Base-by-base conservation (phyloP, 768 basidiomycete species). In the Rubroboletus satanas region DNA sequence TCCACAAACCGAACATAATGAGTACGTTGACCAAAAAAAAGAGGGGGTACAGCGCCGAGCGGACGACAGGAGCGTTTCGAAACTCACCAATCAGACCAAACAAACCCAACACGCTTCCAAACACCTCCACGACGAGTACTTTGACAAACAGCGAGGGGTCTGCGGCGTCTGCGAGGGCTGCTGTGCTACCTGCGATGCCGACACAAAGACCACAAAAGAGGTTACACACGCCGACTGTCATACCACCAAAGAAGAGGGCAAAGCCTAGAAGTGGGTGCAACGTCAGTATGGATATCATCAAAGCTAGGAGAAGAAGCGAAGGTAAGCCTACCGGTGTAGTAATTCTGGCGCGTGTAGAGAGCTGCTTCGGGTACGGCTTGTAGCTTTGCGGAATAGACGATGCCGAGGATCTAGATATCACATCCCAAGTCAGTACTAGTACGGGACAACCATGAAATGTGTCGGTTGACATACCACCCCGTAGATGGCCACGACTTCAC, bases 401-500 rank as follows among this genome's bases (percentile, higher is more conserved):
- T 99, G 28, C 93, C 91, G 64, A 95, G 95, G 64, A 97, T 97
- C 90, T 92, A 4, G 35, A 21, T 17, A 10, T 18, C 7, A 17
- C 4, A 17, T 26, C 15, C 8, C 0, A 49, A 15, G 42, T 51
- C 18, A 15, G 12, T 32, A 54, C 46, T 37, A 56, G 52, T 6
- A 12, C 3, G 5, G 3, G 7, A 41, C 36, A 1, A 9, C 4
- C 28, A 36, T 4, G 14, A 29, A 28, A 12, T 11, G 12, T 11
- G 29, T 44, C 10, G 11, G 10, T 44, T 5, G 17, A 79, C 88
- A 56, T 73, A 94, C 92, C 49, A 93, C 91, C 54, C 90, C 97
- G 75, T 98, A 98, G 67, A 99, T 98, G 55, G 96, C 97, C 29
- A 99, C 95, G 66, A 98, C 97, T 77, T 98, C 96, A 72, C 96